Percentiles rank a stretch among this genome's conserved stretches.
These are phyloP conservation scores for Hymenoscyphus infarciens DNA, from an alignment of 2,329 filamentous ascomycete genomes.

Conservation along the genomic window DNA sequence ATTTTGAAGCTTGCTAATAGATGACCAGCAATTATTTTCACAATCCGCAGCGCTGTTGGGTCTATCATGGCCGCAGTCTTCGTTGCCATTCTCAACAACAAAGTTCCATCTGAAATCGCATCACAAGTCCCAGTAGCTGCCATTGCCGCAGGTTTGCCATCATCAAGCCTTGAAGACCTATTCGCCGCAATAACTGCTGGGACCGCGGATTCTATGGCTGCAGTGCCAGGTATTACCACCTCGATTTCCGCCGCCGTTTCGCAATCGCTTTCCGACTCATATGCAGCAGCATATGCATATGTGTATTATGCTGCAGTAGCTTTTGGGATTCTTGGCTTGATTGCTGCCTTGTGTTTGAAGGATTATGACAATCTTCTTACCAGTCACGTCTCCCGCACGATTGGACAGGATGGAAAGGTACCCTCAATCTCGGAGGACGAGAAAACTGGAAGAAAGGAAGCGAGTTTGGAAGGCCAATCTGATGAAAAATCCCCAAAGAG, in stretches of 20 bases:
- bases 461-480: slow-evolving; percentile 1
- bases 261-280: background rate
- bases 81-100: background rate
- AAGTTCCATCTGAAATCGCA: background rate
- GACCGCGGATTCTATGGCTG: background rate
- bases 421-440: background rate
- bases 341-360: background rate
- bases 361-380: background rate
- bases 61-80: slow-evolving; percentile 1
- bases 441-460: background rate
- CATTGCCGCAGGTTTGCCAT: background rate
- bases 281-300: background rate
- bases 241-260: background rate
- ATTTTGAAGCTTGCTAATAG: background rate
- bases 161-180: background rate
- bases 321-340: background rate
- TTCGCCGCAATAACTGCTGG: background rate
- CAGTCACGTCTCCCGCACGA: background rate
- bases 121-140: background rate
- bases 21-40: background rate
- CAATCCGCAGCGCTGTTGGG: background rate
- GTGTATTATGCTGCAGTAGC: background rate
- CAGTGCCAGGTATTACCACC: background rate
- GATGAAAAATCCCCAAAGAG: background rate
- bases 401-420: background rate